These are phyloP conservation scores for Penicillium sp. DNA, from an alignment of 2,329 filamentous ascomycete genomes.

Conservation along the genomic window DNA sequence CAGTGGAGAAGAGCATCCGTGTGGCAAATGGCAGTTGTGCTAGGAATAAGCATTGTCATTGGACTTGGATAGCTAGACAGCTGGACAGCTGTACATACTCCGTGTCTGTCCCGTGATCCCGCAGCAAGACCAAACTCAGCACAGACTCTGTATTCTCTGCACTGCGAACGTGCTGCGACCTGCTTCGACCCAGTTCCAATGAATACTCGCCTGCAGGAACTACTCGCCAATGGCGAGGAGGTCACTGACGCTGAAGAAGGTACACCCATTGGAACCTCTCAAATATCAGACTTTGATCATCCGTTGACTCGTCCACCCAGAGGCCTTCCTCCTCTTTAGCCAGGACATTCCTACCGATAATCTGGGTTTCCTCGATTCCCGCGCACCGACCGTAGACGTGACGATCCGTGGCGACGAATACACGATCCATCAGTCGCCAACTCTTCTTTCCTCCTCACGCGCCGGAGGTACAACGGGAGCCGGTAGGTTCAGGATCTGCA, in stretches of 20 bases:
- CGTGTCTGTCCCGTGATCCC: slow-evolving; percentile 26
- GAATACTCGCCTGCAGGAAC: slow-evolving; percentile 17
- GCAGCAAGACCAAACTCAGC: not conserved
- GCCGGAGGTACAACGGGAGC: slow-evolving; percentile 75
- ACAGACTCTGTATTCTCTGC: too few relatives aligned
- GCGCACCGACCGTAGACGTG: slow-evolving; percentile 67
- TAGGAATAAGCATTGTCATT: not conserved
- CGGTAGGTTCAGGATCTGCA: slow-evolving; percentile 45
- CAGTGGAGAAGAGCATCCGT: not conserved
- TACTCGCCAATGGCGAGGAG: slow-evolving; percentile 52
- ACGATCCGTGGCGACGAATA: slow-evolving; percentile 72
- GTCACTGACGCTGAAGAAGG: slow-evolving; percentile 65
- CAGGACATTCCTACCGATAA: slow-evolving; percentile 73
- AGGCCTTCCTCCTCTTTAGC: slow-evolving; percentile 86
- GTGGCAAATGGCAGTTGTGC: not conserved
- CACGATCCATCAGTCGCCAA: slow-evolving; percentile 80
- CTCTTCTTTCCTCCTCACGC: slow-evolving; percentile 76
- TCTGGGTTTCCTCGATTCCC: slow-evolving; percentile 82
- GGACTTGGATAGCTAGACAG: too few relatives aligned
- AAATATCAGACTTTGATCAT: not conserved
- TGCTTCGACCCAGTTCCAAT: too few relatives aligned
- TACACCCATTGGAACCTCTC: slow-evolving; percentile 33
- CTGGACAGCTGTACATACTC: too few relatives aligned
- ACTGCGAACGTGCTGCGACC: too few relatives aligned
- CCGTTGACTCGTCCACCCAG: slow-evolving; percentile 51